A percentile compares a stretch with the other conserved stretches of the same genome.
phyloP scores from a whole-genome alignment of 148 eudicot genomes.

The Heliosperma pusillum region DNA sequence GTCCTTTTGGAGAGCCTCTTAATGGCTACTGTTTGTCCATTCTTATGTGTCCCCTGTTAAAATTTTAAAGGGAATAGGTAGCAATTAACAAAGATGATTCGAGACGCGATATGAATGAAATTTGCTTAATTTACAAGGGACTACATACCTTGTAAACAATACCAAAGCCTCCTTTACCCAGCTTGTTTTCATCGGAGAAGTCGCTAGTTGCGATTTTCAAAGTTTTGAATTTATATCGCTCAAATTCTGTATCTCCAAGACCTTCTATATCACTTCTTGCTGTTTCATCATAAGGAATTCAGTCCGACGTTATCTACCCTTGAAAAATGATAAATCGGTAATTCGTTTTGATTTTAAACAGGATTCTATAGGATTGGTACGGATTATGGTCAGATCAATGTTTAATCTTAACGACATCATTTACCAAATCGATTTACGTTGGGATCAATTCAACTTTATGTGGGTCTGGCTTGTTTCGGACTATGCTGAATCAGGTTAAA shows the following conservation, averaged over 20 bases:
- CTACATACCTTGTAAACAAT: conserved; percentile 40
- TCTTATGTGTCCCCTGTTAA: conserved; percentile 9
- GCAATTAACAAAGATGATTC: not conserved
- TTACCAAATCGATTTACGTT: too few relatives aligned
- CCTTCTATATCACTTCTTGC: not conserved
- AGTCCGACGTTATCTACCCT: too few relatives aligned
- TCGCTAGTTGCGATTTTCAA: conserved; percentile 33
- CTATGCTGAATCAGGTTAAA: too few relatives aligned
- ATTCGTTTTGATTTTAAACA: too few relatives aligned
- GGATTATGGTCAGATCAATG: too few relatives aligned
- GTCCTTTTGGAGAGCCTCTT: conserved; percentile 15
- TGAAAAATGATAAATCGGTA: too few relatives aligned
- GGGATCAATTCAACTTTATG: too few relatives aligned
- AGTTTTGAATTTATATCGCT: conserved; percentile 5
- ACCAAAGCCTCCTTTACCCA: conserved; percentile 55
- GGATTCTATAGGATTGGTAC: too few relatives aligned
- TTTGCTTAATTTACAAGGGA: too few relatives aligned
- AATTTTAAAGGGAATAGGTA: not conserved
- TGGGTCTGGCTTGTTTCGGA: too few relatives aligned
- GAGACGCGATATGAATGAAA: not conserved
- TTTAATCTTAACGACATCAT: too few relatives aligned
- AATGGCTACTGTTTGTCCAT: conserved; percentile 23
- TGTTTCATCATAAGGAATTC: not conserved
- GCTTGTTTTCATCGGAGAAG: conserved; percentile 36
- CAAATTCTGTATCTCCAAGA: not conserved